A percentile compares a stretch with the other conserved stretches of the same genome.
Evolutionary conservation across 2,329 filamentous ascomycete species (phyloP).

Genomic region (Lachnellula arida): DNA sequence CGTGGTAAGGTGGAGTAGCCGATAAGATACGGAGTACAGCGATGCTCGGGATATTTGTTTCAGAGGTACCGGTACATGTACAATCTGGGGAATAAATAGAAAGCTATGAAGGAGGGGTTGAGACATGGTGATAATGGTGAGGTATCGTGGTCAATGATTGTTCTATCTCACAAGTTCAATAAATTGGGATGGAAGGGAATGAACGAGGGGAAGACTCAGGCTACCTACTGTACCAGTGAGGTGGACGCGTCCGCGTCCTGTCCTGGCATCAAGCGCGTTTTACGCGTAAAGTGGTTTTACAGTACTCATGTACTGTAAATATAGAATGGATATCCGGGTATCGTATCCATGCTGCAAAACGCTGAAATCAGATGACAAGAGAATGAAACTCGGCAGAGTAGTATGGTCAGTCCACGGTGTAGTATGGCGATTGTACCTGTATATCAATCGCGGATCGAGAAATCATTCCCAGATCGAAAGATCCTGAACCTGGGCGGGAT

Average conservation of each 20-base stretch:
- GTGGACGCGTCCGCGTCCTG: background rate
- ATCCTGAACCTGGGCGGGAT: background rate
- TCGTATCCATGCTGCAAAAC: too few species aligned
- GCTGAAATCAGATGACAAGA: too few species aligned
- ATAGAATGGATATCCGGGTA: background rate
- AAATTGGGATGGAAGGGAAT: background rate
- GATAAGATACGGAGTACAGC: background rate
- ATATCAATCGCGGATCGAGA: background rate
- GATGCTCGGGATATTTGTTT: background rate
- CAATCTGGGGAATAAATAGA: background rate
- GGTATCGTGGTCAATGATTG: background rate
- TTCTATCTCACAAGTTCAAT: background rate
- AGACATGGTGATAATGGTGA: background rate
- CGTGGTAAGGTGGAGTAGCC: background rate
- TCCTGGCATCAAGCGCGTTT: background rate
- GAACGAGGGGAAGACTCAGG: background rate
- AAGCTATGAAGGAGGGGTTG: background rate
- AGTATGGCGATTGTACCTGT: background rate
- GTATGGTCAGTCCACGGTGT: background rate
- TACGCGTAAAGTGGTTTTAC: conserved; percentile 2
- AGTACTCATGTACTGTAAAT: background rate
- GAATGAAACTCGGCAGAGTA: background rate
- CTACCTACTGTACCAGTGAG: background rate
- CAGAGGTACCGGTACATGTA: background rate
- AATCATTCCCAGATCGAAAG: background rate